Percentiles rank a stretch among this genome's conserved stretches.
Evolutionary conservation across 805 yeast species (phyloP).

Genomic region (Myxozyma lipomycoides): DNA sequence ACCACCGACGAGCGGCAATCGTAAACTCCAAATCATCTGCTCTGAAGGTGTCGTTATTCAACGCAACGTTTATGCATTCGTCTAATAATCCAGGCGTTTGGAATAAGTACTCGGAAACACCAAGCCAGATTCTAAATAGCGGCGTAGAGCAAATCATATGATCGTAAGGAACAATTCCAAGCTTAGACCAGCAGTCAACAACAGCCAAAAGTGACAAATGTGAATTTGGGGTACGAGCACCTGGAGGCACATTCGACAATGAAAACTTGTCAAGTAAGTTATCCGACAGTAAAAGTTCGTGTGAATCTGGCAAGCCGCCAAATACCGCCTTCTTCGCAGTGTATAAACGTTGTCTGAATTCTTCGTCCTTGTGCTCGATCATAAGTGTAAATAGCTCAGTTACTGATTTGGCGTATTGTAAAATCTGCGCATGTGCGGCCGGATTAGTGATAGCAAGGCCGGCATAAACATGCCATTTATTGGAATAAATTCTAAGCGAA

Average conservation of each 20-base stretch:
- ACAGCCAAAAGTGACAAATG: constrained; percentile 85
- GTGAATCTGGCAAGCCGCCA: constrained; percentile 49
- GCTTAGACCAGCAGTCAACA: constrained; percentile 87
- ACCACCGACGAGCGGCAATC: constrained; percentile 86
- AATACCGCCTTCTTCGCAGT: constrained; percentile 75
- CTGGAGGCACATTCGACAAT: constrained; percentile 64
- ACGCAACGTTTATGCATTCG: constrained; percentile 68
- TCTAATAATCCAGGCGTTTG: constrained; percentile 81
- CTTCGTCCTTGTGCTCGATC: constrained; percentile 62
- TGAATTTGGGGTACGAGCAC: constrained; percentile 68
- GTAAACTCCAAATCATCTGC: constrained; percentile 90
- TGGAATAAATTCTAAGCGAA: constrained; percentile 82
- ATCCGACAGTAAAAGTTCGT: constrained; percentile 63
- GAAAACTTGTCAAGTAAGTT: constrained; percentile 81
- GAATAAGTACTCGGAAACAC: constrained; percentile 88
- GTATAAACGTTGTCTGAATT: constrained; percentile 53
- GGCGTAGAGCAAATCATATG: constrained; percentile 98
- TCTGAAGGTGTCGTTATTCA: constrained; percentile 63
- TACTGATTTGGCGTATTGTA: constrained; percentile 81
- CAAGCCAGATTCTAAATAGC: constrained; percentile 81
- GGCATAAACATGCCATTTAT: constrained; percentile 98
- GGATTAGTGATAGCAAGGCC: constrained; percentile 96
- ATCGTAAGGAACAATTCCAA: constrained; percentile 87
- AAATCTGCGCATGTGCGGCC: constrained; percentile 83
- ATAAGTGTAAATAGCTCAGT: constrained; percentile 80